Conservation (phyloP, 345 rosid species). For the Odontarrhena argentea region DNA sequence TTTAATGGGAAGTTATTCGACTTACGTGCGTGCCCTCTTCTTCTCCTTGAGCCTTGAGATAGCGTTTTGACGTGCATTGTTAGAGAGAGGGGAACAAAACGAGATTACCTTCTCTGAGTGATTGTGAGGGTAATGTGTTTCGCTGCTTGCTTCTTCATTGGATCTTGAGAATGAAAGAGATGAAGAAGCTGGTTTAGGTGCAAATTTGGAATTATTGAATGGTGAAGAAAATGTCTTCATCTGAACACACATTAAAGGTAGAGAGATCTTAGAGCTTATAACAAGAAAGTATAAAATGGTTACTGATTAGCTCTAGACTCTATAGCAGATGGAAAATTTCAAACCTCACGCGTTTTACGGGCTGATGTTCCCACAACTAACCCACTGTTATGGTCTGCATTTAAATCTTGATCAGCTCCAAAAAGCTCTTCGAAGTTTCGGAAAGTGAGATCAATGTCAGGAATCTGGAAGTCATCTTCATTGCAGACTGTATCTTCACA, state of each 20-base stretch:
- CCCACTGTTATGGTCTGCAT: slow-evolving; percentile 39
- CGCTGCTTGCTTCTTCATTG: slow-evolving; percentile 43
- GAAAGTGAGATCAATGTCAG: slow-evolving; percentile 79
- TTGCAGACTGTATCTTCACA: slow-evolving; percentile 62
- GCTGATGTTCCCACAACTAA: neutral
- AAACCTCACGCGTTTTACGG: slow-evolving; percentile 40
- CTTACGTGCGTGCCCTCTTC: slow-evolving; percentile 66
- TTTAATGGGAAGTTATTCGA: neutral
- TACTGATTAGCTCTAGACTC: neutral
- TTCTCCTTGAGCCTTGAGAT: slow-evolving; percentile 62
- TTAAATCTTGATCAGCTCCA: slow-evolving; percentile 59
- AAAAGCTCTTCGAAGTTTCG: slow-evolving; percentile 78
- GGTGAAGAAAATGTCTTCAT: slow-evolving; percentile 37
- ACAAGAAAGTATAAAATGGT: neutral
- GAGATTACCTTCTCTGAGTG: slow-evolving; percentile 45
- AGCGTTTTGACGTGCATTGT: slow-evolving; percentile 47
- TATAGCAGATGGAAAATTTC: neutral
- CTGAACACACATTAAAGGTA: slow-evolving; percentile 24
- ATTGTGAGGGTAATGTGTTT: slow-evolving; percentile 41
- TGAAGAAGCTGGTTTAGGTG: slow-evolving; percentile 46
- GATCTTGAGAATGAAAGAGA: slow-evolving; percentile 49
- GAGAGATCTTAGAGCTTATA: slow-evolving; percentile 6
- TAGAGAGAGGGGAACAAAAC: slow-evolving; percentile 41
- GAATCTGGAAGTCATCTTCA: slow-evolving; percentile 69
- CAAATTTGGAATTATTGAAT: slow-evolving; percentile 29